Evolutionary conservation across 495 filamentous ascomycete species (phyloP), one percentile per base, ranked within the genome.

Genomic region (Pyrenopolyporus hunteri): DNA sequence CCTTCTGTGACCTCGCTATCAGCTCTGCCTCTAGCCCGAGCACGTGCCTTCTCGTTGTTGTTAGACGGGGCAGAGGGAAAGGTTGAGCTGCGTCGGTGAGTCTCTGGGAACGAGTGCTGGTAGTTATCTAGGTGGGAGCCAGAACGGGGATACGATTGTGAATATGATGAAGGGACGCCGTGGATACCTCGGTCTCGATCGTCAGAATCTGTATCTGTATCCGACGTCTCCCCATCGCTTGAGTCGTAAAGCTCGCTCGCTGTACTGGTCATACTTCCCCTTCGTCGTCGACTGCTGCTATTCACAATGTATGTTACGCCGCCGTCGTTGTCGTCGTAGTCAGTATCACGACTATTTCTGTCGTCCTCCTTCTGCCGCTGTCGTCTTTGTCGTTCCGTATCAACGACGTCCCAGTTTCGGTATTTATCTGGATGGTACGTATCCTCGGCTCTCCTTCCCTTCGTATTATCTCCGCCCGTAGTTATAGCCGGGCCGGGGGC

Each of bases 211-310:
- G 32, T 28, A 1, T 48, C 52, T n/a, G 16, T 20, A 23, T 52
- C 44, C 5, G 32, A 57, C 7, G 54, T 47, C 11, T 17, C 19
- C 10, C 63, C 63, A 33, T 61, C 55, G 28, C 63, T 69, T 11
- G 69, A 69, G 26, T 71, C 69, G 53, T 68, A 71, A 14, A 71
- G 53, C 7, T 66, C 59, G 28, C 66, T 63, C 5, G 46, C 57
- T 1, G 63, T 57, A 40, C 66, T 69, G 0, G 46, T 57, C 4
- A 49, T 51, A 25, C 66, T 71, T 6, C 61, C 64, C 23, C 23
- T 53, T 26, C 66, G 59, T 23, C 48, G 47, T 2, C 45, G 66
- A 49, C 23, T 16, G 19, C 40, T 32, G 29, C 25, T 49, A 25
- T 67, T 57, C 2, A 67, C 63, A 0, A 69, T 46, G 35, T 67